Evolutionary conservation across 2,329 filamentous ascomycete species (phyloP).

Genomic region (Colletotrichum somersetense): DNA sequence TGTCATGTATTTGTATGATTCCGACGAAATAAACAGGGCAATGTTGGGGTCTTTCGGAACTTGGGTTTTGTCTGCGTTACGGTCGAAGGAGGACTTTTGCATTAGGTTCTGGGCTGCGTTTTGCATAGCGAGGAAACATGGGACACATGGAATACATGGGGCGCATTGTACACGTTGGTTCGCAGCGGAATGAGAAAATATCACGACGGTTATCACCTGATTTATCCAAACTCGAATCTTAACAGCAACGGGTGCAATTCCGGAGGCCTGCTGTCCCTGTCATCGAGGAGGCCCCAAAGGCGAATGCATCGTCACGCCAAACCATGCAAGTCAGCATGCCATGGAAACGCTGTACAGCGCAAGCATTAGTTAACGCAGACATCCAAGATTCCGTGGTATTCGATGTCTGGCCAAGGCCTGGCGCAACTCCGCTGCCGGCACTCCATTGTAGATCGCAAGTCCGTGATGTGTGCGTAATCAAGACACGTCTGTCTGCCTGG

Average conservation of each 20-base stretch:
- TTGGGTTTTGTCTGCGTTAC: background rate
- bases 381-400: too few species aligned
- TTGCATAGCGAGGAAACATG: constrained; percentile 8
- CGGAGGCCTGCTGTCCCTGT: background rate
- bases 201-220: background rate
- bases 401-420: background rate
- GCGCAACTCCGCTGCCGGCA: background rate
- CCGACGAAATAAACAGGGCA: background rate
- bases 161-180: background rate
- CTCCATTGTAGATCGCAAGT: background rate
- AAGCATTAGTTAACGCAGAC: background rate
- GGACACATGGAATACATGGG: background rate
- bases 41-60: too few species aligned
- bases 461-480: background rate
- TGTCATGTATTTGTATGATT: background rate
- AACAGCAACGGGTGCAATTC: too few species aligned
- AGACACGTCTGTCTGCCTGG: background rate
- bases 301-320: too few species aligned
- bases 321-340: background rate
- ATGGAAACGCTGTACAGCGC: too few species aligned
- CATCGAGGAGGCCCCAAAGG: background rate
- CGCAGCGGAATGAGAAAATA: background rate
- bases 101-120: background rate
- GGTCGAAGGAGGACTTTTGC: background rate
- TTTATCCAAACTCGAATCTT: background rate